A percentile compares a stretch with the other conserved stretches of the same genome.
Evolutionary conservation across 495 filamentous ascomycete species (phyloP).

Genomic region (Peziza echinospora): DNA sequence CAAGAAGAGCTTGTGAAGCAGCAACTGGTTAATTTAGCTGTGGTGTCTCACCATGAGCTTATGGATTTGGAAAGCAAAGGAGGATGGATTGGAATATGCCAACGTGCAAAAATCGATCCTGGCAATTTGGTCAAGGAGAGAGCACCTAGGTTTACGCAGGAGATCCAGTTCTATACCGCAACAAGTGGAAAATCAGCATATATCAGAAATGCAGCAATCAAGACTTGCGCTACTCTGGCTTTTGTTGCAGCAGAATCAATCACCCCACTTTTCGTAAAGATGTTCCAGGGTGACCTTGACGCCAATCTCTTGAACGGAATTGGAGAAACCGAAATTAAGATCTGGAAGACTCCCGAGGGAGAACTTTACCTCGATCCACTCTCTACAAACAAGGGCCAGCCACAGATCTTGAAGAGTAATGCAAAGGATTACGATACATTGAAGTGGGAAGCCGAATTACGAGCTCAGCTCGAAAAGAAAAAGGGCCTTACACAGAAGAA

Average conservation of each 20-base stretch:
- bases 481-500: slow-evolving; percentile 69
- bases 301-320: slow-evolving; percentile 40
- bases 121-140: slow-evolving; percentile 44
- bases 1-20: slow-evolving; percentile 28
- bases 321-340: slow-evolving; percentile 70
- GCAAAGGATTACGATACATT: slow-evolving; percentile 76
- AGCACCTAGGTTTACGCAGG: slow-evolving; percentile 14
- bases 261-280: slow-evolving; percentile 48
- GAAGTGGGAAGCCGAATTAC: slow-evolving; percentile 92
- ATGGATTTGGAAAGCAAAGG: slow-evolving; percentile 27
- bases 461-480: slow-evolving; percentile 70
- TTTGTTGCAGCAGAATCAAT: slow-evolving; percentile 78
- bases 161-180: slow-evolving; percentile 17
- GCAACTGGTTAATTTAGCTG: slow-evolving; percentile 50
- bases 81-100: slow-evolving; percentile 74
- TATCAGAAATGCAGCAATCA: slow-evolving; percentile 49
- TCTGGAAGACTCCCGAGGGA: slow-evolving; percentile 72
- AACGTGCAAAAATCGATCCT: slow-evolving; percentile 59
- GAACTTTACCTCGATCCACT: slow-evolving; percentile 77
- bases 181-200: slow-evolving; percentile 15
- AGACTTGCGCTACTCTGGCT: slow-evolving; percentile 66
- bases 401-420: slow-evolving; percentile 49
- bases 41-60: slow-evolving; percentile 57
- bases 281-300: slow-evolving; percentile 50
- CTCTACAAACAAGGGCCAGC: slow-evolving; percentile 44